Base-by-base conservation (phyloP, 2,329 filamentous ascomycete species). In the Claviceps sp. region DNA sequence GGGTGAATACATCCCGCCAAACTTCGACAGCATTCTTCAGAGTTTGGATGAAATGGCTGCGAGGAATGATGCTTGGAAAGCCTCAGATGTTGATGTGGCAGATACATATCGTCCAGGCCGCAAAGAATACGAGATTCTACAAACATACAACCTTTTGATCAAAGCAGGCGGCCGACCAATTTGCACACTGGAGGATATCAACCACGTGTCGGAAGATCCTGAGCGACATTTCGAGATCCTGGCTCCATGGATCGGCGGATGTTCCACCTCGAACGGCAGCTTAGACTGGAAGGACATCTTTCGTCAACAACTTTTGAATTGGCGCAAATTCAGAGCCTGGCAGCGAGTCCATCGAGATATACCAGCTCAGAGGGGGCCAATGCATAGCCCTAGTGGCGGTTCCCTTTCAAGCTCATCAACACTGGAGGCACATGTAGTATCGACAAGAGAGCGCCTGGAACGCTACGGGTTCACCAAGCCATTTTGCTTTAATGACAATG, bases 21-120 rank as follows among this genome's bases (percentile, higher is more conserved):
- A 52, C 9, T 51, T 54, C 34, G 49, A 54, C 24, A 49, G 47
- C 13, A 52, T 52, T 41, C 42, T 54, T 2, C 40, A 43, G 42
- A 51, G 45, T 14, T 22, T 54, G 40, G 52, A 54, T 52, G 41
- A 49, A 20, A 54, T 54, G 52, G 41, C 52, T 36, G 52, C 52
- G 18, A 37, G 43, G n/a, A 51, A 46, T n/a, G 52, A 54, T 34
- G 44, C 30, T 18, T 30, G 6, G 7, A 40, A 14, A 41, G 7
- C 11, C 2, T 13, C 41, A 4, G 40, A 14, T 18, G 18, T 11
- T 11, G 36, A 42, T 18, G 34, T 24, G 16, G 30, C 36, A 20
- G 30, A 37, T 13, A 38, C 22, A 2, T 52, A 49, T 18, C 42
- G 50, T 37, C 52, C 50, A 13, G 52, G 50, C 8, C 52, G 52